Base-by-base conservation (phyloP, 129 eudicot species). In the Helichrysum umbraculigerum region DNA sequence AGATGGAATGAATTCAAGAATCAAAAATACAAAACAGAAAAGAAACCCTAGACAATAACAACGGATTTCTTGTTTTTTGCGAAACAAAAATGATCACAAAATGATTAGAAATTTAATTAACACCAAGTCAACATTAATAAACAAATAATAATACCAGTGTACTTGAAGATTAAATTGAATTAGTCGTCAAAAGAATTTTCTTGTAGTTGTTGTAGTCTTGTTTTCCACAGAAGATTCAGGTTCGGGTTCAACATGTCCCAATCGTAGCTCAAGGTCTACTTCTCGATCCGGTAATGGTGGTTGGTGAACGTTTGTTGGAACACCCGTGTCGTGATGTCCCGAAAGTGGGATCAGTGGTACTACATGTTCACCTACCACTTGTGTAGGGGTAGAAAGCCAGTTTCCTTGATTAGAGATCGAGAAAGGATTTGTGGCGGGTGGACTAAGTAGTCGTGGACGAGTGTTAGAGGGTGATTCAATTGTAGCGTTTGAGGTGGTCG, bases 201-300 rank as follows among this genome's bases (percentile, higher is more conserved):
- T 77, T 21, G 78, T 77, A 19, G 77, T 72, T 32, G 76, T 61
- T 20, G 70, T 60, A 29, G 57, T 34, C 62, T 68, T 75, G 71
- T 76, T 73, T 10, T 76, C 75, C 32, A 44, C 28, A 29, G 75
- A 33, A 29, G 81, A 59, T 30, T 70, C 76, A n/a, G 50, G 52
- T 16, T 19, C 65, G 3, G 65, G 71, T 32, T 77, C 78, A 65
- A 71, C 78, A 65, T 82, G 82, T 16, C 85, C 85, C 82, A 82
- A 66, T 39, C 85, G 64, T 16, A 82, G 85, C 66, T 82, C 85
- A 42, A 82, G 85, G 69, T 82, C 85, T n/a, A 82, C 61, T 44
- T 76, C 81, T 21, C 37, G 51, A 8, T 54, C 78, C 33, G 64
- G 70, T 58, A 51, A 39, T 17, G 70, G 74, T 2, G 51, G 72